phyloP scores from a whole-genome alignment of 768 basidiomycete species.

The Leccinum ochraceum region DNA sequence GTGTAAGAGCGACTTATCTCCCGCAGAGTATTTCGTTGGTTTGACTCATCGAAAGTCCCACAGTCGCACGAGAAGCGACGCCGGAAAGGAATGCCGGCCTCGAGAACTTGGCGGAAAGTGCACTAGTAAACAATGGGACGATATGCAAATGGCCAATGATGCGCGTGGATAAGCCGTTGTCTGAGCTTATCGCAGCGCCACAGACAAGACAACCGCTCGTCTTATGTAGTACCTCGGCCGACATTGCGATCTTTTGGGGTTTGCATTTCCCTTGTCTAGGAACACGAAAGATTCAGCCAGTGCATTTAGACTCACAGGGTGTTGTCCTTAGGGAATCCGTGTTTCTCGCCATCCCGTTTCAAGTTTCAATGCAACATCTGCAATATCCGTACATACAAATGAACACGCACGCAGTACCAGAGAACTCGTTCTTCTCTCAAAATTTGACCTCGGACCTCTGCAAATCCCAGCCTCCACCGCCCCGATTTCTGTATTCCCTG shows the following conservation, averaged over 20 bases:
- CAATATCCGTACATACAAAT: not conserved
- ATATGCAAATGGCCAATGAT: not conserved
- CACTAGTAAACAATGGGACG: not conserved
- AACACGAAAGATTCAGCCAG: not conserved
- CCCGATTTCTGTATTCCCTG: constrained; percentile 25
- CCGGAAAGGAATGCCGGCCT: not conserved
- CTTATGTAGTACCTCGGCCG: not conserved
- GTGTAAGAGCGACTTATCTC: not conserved
- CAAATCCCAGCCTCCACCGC: constrained; percentile 32
- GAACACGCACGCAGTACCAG: not conserved
- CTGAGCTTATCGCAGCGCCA: not conserved
- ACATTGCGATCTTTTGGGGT: not conserved
- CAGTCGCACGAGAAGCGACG: not conserved
- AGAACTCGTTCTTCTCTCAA: constrained; percentile 6
- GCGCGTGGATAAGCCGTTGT: not conserved
- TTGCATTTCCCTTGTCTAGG: too few relatives aligned
- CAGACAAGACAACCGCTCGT: not conserved
- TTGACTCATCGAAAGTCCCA: not conserved
- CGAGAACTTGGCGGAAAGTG: too few relatives aligned
- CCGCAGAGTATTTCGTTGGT: not conserved
- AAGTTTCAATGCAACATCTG: not conserved
- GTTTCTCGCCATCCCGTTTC: not conserved
- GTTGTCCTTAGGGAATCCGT: not conserved
- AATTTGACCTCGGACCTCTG: constrained; percentile 20
- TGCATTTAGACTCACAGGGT: not conserved